A percentile compares a stretch with the other conserved stretches of the same genome.
phyloP scores from a whole-genome alignment of 108 stramenopile genomes.

The Cyclostephanos tholiformis region DNA sequence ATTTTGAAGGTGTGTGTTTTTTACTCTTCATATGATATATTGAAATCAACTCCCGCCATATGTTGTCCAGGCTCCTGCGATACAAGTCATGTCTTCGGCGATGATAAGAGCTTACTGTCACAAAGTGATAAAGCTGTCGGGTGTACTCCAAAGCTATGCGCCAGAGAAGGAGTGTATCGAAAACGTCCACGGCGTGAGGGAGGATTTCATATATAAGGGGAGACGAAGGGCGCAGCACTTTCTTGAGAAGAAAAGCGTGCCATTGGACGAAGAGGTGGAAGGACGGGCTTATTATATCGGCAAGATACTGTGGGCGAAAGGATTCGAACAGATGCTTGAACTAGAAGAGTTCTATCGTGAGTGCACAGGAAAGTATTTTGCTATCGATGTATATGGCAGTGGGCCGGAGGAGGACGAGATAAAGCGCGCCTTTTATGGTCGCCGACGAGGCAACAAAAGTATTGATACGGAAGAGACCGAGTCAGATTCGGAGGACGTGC shows the following conservation, averaged over 20 bases:
- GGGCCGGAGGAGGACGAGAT: constrained; percentile 81
- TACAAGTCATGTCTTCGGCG: constrained; percentile 71
- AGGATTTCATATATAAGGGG: constrained; percentile 57
- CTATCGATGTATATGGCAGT: constrained; percentile 79
- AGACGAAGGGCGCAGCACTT: constrained; percentile 23
- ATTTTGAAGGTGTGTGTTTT: neutral
- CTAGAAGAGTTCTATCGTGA: constrained; percentile 72
- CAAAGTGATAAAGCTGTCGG: constrained; percentile 85
- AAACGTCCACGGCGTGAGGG: constrained; percentile 91
- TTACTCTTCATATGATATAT: constrained; percentile 19
- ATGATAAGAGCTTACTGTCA: constrained; percentile 91
- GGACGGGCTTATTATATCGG: constrained; percentile 82
- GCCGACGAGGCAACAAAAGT: constrained; percentile 16
- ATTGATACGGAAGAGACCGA: constrained; percentile 2
- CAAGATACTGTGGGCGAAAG: constrained; percentile 88
- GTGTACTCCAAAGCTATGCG: constrained; percentile 76
- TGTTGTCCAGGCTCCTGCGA: constrained; percentile 60
- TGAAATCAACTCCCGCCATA: no score
- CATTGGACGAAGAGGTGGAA: constrained; percentile 32
- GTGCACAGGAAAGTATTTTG: constrained; percentile 67
- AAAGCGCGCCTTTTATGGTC: constrained; percentile 68
- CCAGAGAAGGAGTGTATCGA: constrained; percentile 75
- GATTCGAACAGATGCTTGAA: constrained; percentile 74
- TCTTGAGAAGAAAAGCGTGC: neutral
- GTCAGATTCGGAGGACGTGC: constrained; percentile 3